Evolutionary conservation across 2,329 filamentous ascomycete genomes (phyloP).

Genomic region (Diaporthe velutina): DNA sequence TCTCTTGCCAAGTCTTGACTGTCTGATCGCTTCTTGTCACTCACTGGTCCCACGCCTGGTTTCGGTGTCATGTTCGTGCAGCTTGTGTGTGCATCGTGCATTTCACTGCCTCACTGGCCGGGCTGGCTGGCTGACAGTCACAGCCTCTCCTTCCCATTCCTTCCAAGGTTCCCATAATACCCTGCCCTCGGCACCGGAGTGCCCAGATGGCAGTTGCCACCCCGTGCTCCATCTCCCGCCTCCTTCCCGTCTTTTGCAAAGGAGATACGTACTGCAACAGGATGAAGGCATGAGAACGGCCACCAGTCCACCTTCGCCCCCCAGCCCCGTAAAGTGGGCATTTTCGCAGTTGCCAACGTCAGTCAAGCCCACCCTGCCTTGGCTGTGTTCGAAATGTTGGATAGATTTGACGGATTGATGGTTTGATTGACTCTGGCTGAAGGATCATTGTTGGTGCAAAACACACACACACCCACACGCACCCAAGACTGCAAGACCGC

Average conservation of each 20-base stretch:
- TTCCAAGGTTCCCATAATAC: not conserved
- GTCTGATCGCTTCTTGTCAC: not conserved
- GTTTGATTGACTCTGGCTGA: not conserved
- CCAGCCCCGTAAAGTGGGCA: constrained; percentile 25
- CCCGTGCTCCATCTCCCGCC: not conserved
- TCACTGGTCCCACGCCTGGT: not conserved
- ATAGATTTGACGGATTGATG: not conserved
- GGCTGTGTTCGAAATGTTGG: constrained; percentile 17
- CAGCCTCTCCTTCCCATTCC: not conserved
- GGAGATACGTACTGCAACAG: not conserved
- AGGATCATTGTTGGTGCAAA: not conserved
- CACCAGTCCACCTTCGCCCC: constrained; percentile 1
- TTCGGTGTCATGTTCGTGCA: constrained; percentile 28
- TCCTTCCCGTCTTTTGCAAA: not conserved
- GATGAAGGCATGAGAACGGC: not conserved
- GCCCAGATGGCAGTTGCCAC: constrained; percentile 24
- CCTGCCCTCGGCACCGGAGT: not conserved
- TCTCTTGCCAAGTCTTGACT: not conserved
- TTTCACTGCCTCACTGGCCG: constrained; percentile 8
- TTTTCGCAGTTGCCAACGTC: not conserved
- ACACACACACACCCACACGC: not conserved
- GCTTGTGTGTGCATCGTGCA: constrained; percentile 1
- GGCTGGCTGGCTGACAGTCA: not conserved
- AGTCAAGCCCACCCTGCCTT: constrained; percentile 24
- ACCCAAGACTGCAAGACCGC: not conserved